phyloP scores from a whole-genome alignment of 352 stramenopile genomes.

The Saprolegnia diclina region DNA sequence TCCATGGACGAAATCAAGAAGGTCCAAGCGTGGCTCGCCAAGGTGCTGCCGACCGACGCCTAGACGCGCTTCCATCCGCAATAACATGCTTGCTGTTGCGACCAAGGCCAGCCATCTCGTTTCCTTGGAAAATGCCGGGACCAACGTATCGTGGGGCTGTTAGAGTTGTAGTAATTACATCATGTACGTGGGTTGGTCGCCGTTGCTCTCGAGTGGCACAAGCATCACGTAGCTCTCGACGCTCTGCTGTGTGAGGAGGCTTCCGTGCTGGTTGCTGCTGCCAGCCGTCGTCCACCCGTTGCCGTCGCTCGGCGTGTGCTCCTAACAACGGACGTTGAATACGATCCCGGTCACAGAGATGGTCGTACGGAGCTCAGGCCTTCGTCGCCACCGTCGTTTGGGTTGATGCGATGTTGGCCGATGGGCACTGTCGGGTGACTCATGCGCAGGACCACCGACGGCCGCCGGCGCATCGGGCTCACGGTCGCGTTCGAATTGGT shows the following conservation, averaged over 20 bases:
- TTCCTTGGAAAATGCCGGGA: too few species aligned
- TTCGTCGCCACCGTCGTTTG: slow-evolving; percentile 5
- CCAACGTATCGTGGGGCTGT: too few species aligned
- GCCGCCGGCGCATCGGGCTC: background rate
- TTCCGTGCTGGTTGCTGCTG: background rate
- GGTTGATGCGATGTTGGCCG: slow-evolving; percentile 2
- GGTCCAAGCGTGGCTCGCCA: slow-evolving; percentile 54
- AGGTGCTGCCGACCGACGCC: slow-evolving; percentile 35
- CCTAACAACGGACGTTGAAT: background rate
- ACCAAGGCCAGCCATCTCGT: too few species aligned
- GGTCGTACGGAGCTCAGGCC: background rate
- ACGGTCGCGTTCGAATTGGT: background rate
- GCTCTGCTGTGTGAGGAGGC: background rate
- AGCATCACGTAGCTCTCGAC: slow-evolving; percentile 10
- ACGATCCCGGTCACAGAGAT: background rate
- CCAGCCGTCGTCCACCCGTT: background rate
- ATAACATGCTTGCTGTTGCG: too few species aligned
- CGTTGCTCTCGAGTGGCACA: background rate
- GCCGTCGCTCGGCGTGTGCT: background rate
- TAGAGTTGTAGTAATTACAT: background rate
- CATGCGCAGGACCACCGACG: background rate
- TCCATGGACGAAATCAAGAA: slow-evolving; percentile 65
- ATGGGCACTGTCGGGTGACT: background rate
- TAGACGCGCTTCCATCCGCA: background rate
- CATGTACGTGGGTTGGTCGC: background rate